phyloP scores from a whole-genome alignment of 148 eudicot genomes.

The Nepenthes gracilis region DNA sequence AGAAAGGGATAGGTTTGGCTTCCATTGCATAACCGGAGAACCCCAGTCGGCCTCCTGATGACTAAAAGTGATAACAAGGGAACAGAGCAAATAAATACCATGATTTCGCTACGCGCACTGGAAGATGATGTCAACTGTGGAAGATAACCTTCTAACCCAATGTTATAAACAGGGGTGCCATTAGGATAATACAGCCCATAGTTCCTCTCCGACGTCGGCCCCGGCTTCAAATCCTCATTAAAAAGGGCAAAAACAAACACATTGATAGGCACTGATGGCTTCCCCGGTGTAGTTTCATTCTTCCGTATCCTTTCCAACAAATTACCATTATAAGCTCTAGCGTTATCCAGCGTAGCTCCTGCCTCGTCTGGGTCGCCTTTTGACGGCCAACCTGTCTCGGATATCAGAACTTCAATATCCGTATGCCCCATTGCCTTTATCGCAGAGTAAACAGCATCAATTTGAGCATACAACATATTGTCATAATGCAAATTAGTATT shows the following conservation, averaged over 20 bases:
- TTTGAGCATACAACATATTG: constrained; percentile 11
- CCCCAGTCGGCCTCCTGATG: no score
- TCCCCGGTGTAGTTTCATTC: constrained; percentile 8
- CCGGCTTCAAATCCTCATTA: constrained; percentile 12
- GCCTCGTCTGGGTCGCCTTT: constrained; percentile 10
- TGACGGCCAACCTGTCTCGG: constrained; percentile 14
- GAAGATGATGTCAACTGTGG: neutral
- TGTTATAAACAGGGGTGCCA: constrained; percentile 4
- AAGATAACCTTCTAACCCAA: constrained; percentile 5
- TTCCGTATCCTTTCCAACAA: neutral
- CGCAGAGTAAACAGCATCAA: constrained; percentile 11
- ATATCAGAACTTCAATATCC: constrained; percentile 2
- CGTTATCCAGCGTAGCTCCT: constrained; percentile 4
- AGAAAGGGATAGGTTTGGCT: no score
- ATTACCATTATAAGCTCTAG: constrained; percentile 9
- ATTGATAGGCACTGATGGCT: constrained; percentile 3
- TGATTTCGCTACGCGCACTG: neutral
- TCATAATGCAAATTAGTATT: constrained; percentile 8
- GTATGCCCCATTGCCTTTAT: constrained; percentile 3
- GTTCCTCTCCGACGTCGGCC: constrained; percentile 13
- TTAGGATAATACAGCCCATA: constrained; percentile 10
- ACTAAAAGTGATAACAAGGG: no score
- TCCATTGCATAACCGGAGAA: no score
- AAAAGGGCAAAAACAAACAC: constrained; percentile 9
- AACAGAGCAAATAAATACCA: neutral